These are phyloP conservation scores for Penicillium sp. DNA, from an alignment of 2,329 filamentous ascomycete species.

Conservation along the genomic window DNA sequence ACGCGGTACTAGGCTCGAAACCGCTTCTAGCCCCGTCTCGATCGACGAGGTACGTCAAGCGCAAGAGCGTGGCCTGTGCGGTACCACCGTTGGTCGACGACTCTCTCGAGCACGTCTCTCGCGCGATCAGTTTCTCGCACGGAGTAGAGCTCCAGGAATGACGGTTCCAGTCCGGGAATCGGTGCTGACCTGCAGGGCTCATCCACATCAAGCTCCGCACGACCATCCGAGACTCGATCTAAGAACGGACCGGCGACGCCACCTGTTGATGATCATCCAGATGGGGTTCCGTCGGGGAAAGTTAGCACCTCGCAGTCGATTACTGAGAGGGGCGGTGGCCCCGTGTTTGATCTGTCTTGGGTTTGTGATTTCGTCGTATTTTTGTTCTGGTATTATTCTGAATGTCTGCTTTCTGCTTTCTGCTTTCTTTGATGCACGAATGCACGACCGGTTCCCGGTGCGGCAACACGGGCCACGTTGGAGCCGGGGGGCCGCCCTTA, in stretches of 20 bases:
- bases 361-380: background rate
- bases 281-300: slow-evolving; percentile 1
- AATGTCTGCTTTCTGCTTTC: slow-evolving; percentile 2
- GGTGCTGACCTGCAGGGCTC: background rate
- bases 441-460: background rate
- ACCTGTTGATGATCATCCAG: slow-evolving; percentile 1
- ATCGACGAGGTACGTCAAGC: slow-evolving; percentile 17
- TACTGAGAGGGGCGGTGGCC: background rate
- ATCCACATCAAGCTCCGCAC: background rate
- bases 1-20: background rate
- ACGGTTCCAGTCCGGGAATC: background rate
- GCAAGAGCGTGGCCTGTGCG: slow-evolving; percentile 17
- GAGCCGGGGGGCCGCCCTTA: slow-evolving; percentile 12
- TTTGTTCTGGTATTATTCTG: background rate
- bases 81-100: background rate
- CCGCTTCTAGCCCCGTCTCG: background rate
- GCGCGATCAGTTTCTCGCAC: too few species aligned
- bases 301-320: background rate
- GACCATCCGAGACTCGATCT: background rate
- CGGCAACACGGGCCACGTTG: slow-evolving; percentile 17
- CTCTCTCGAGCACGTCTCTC: too few species aligned
- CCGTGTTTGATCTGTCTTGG: slow-evolving; percentile 4
- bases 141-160: background rate
- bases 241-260: background rate
- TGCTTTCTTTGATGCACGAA: background rate